Evolutionary conservation across 257 asterid species (phyloP).

Genomic region (Solanum rostratum): DNA sequence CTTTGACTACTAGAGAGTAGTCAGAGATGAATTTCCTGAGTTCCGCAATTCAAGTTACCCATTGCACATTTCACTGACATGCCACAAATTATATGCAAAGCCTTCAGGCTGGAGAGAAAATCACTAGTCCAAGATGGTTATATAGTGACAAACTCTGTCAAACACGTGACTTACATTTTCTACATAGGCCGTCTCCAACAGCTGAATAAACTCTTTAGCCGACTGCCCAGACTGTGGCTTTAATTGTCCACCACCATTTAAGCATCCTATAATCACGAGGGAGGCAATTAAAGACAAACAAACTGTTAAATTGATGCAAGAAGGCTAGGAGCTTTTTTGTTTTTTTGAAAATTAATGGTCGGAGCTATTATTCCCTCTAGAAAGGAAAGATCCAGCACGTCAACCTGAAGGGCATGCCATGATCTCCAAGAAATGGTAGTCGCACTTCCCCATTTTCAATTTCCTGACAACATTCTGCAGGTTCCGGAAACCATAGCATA

Average conservation of each 20-base stretch:
- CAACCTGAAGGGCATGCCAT: conserved; percentile 99
- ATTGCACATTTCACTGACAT: background rate
- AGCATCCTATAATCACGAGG: conserved; percentile 52
- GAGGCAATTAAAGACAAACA: background rate
- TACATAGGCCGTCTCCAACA: conserved; percentile 58
- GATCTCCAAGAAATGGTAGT: conserved; percentile 84
- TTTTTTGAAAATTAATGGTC: too few species aligned
- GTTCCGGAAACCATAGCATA: conserved; percentile 92
- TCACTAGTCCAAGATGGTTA: background rate
- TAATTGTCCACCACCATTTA: conserved; percentile 97
- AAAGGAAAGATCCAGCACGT: background rate
- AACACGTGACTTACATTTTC: conserved; percentile 55
- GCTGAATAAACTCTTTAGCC: conserved; percentile 62
- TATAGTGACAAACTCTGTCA: background rate
- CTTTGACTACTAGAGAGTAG: background rate
- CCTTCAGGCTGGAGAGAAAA: background rate
- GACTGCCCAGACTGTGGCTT: conserved; percentile 77
- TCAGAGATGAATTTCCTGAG: background rate
- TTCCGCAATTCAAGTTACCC: background rate
- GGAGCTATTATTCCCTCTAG: background rate
- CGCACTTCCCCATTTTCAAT: conserved; percentile 80
- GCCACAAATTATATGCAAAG: background rate
- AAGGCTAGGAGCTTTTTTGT: background rate
- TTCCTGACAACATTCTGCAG: conserved; percentile 79
- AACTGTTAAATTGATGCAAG: background rate